Evolutionary conservation across 2,329 filamentous ascomycete species (phyloP).

Genomic region (Sclerotinia trifoliorum): DNA sequence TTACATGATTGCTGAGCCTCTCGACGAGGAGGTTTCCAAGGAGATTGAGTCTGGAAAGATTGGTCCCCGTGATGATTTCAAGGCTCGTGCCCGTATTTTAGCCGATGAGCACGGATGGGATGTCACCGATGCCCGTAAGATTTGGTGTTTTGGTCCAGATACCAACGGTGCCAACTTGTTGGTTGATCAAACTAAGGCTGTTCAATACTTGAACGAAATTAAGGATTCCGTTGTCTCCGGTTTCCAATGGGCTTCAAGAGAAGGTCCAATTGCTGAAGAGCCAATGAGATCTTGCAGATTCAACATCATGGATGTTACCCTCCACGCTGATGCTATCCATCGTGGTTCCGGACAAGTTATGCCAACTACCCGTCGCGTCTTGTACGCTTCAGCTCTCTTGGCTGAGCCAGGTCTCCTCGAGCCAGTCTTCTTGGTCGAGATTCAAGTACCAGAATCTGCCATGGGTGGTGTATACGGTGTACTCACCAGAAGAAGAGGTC

Average conservation of each 20-base stretch:
- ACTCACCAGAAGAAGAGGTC: conserved; percentile 94
- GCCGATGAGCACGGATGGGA: conserved; percentile 99
- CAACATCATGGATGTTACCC: conserved; percentile 99
- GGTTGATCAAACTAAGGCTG: conserved; percentile 99
- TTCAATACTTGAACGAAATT: conserved; percentile 99
- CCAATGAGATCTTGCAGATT: conserved; percentile 96
- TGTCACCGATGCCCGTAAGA: conserved; percentile 99
- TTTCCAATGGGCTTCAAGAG: conserved; percentile 99
- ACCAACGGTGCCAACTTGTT: conserved; percentile 97
- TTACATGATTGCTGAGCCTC: conserved; percentile 88
- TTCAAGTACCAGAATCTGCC: conserved; percentile 95
- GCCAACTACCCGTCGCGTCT: conserved; percentile 93
- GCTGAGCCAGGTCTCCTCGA: conserved; percentile 90
- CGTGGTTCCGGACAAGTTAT: conserved; percentile 99
- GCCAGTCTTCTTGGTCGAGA: conserved; percentile 98
- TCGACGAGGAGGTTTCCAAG: conserved; percentile 85
- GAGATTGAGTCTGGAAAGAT: conserved; percentile 94
- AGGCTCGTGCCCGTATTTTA: conserved; percentile 91
- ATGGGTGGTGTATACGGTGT: conserved; percentile 99
- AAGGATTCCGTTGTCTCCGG: conserved; percentile 99
- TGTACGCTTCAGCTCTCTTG: conserved; percentile 89
- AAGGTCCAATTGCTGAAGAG: conserved; percentile 97
- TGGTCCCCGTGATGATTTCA: conserved; percentile 95
- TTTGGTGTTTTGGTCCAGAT: conserved; percentile 99
- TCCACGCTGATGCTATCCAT: conserved; percentile 99